These are phyloP conservation scores for Eucalyptus camaldulensis DNA, from an alignment of 345 rosid genomes.

Conservation along the genomic window DNA sequence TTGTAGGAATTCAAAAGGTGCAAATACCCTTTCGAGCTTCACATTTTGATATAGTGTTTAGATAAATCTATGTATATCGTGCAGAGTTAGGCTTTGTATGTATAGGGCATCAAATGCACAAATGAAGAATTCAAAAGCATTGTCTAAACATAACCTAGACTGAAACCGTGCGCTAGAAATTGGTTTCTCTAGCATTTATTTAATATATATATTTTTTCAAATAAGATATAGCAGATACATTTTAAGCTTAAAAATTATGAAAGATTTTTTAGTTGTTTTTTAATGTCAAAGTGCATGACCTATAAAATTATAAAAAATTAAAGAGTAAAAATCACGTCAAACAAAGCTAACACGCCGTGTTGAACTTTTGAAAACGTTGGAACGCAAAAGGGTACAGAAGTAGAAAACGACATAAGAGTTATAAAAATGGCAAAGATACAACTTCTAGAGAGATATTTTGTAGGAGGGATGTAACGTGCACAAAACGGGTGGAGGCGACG, in stretches of 20 bases:
- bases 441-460: not conserved
- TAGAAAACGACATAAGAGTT: not conserved
- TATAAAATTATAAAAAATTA: not conserved
- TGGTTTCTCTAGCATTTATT: not conserved
- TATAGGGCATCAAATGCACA: not conserved
- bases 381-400: not conserved
- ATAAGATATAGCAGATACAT: not conserved
- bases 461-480: not conserved
- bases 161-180: not conserved
- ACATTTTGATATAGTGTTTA: not conserved
- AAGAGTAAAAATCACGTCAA: not conserved
- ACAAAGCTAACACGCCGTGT: not conserved
- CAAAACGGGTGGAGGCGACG: not conserved
- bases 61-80: not conserved
- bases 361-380: not conserved
- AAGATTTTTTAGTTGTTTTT: not conserved
- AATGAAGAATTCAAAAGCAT: not conserved
- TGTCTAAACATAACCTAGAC: not conserved
- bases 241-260: not conserved
- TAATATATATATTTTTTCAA: not conserved
- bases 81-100: not conserved
- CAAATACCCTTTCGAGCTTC: not conserved
- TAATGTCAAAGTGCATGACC: not conserved
- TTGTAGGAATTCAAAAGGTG: not conserved
- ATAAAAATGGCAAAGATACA: not conserved